Base-by-base conservation (phyloP, 2,329 filamentous ascomycete genomes). In the Pseudocercospora ulei region DNA sequence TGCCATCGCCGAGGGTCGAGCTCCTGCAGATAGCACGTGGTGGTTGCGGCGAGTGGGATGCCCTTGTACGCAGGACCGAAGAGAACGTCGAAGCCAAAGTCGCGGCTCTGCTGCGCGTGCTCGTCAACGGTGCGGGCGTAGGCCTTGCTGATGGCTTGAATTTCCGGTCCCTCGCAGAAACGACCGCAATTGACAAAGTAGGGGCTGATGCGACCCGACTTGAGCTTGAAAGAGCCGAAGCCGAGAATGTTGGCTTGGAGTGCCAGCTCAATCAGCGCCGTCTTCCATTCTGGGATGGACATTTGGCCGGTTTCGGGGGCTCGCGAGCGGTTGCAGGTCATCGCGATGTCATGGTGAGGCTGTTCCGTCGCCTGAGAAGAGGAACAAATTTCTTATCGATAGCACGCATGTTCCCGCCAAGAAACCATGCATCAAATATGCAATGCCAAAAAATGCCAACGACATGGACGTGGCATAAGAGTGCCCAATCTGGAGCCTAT, bases 171-270 rank as follows among this genome's bases (percentile, higher is more conserved):
- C 36, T 78, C 79, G 70, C 90, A 85, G 65, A 96, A 92, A 55
- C 83, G 76, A 44, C 87, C 86, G 30, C 87, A 86, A 64, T 94
- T 95, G 77, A 96, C 93, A 71, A 96, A 96, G 73, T 96, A 96
- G 26, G 90, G 90, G 7, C 86, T 94, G 55, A 61, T 71, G 56
- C 88, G 83, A 65, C 84, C 83, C 38, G 87, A 95, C 68, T 98
- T 98, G 59, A 98, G 76, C 54, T 80, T 82, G 67, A 84, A 90
- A 59, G 72, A 77, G 62, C 84, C 84, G 61, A 90, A 90, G 57
- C 78, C 82, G 51, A 90, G 75, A 54, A 83, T 78, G 47, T 73
- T 72, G 54, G 78, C 77, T 13, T 68, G 63, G 50, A 87, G 71
- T 57, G 80, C 74, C 41, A 80, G 73, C 57, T 74, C 64, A 53